Base-by-base conservation (phyloP, 345 rosid species). In the Bruguiera sexangula region DNA sequence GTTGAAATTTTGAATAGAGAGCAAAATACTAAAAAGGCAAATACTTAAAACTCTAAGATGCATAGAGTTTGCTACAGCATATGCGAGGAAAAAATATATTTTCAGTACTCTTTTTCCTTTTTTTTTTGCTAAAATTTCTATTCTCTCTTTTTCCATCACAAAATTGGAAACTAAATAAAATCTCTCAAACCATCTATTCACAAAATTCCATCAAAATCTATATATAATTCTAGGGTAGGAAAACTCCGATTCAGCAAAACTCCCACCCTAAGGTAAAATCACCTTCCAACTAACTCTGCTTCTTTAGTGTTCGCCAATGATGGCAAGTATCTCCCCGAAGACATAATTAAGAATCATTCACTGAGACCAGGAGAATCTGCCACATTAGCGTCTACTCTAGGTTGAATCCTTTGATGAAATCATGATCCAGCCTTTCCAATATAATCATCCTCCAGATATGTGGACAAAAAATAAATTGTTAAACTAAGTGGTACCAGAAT, bases 401-500 rank as follows among this genome's bases (percentile, higher is more conserved):
- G 36, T 55, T 21, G 36, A 48, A 69, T 26, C 30, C 10, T 46
- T 56, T 26, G 24, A 22, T 19, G 75, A 64, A 26, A 54, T 63
- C 48, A 19, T 48, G 53, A 46, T 46, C 55, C 71, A 31, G 67
- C 61, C 69, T 52, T 30, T 21, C 32, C 43, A n/a, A 29, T 22
- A 66, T 32, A 62, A 59, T 54, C 24, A 55, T 9, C 9, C 60
- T 19, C 52, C 8, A 0, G 52, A 24, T 10, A 31, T 58, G 27
- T 22, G 6, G 50, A 37, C 29, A 46, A 31, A 39, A 22, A 26
- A 53, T 15, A 58, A 50, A 2, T 22, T 43, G 1, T 32, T 19
- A 11, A 73, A 48, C 73, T 79, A 83, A 34, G 85, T 70, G 54
- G 72, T 68, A 60, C 78, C 60, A 2, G 78, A 43, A 66, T 74